phyloP scores from a whole-genome alignment of 2,329 filamentous ascomycete species.

The Penicillium sp. region DNA sequence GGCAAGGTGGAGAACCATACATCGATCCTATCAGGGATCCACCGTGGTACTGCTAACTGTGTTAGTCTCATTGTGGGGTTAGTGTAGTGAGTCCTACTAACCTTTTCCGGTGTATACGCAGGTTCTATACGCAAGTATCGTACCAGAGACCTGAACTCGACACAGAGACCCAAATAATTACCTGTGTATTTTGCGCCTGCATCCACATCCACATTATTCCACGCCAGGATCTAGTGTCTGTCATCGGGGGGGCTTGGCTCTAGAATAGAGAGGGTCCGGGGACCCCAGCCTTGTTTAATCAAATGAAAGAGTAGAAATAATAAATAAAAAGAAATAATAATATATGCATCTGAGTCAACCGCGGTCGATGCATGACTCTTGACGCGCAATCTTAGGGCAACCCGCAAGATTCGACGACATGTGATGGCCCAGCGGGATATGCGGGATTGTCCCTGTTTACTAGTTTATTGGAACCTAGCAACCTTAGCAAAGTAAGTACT shows the following conservation, averaged over 20 bases:
- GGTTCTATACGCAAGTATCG: background rate
- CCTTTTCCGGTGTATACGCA: too few relatives aligned
- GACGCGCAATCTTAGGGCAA: constrained; percentile 16
- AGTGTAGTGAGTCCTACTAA: background rate
- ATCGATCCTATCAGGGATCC: background rate
- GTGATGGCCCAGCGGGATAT: constrained; percentile 5
- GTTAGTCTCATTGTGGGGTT: background rate
- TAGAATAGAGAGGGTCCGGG: constrained; percentile 17
- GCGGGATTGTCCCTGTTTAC: constrained; percentile 3
- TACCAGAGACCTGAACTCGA: background rate
- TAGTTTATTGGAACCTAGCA: too few relatives aligned
- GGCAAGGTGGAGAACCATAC: background rate
- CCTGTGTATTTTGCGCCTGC: background rate
- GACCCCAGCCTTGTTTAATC: constrained; percentile 14
- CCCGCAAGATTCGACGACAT: constrained; percentile 25
- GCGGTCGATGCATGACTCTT: constrained; percentile 21
- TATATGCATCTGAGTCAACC: constrained; percentile 25
- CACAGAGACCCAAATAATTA: background rate
- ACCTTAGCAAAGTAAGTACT: too few relatives aligned
- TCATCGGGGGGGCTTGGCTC: constrained; percentile 22
- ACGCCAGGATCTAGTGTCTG: constrained; percentile 17
- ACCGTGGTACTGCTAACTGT: constrained; percentile 1
- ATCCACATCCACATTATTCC: background rate
- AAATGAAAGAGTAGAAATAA: background rate
- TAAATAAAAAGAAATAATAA: constrained; percentile 7